Evolutionary conservation across 208 protist genomes (phyloP).

Genomic region (Phytomonas sp.): DNA sequence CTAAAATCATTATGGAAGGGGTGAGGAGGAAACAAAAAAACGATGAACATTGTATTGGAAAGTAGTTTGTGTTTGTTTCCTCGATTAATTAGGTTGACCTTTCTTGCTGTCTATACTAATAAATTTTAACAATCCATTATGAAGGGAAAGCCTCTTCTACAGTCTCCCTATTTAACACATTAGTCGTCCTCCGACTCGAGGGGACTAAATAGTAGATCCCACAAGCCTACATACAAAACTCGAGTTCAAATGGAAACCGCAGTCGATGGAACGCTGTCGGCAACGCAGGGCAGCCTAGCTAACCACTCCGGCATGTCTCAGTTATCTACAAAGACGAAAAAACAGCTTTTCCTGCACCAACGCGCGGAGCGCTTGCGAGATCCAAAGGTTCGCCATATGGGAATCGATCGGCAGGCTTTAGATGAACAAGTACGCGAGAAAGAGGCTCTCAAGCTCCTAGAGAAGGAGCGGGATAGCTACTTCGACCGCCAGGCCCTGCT

Average conservation of each 20-base stretch:
- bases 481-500: conserved; percentile 84
- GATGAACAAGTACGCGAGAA: conserved; percentile 90
- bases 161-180: background rate
- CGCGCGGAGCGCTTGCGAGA: conserved; percentile 85
- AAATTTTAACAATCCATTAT: background rate
- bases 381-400: conserved; percentile 87
- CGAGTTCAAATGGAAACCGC: background rate
- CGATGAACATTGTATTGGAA: background rate
- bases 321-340: conserved; percentile 39
- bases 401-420: conserved; percentile 85
- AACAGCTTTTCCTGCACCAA: conserved; percentile 80
- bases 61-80: background rate
- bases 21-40: conserved; percentile 3
- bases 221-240: background rate
- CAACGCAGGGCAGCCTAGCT: background rate
- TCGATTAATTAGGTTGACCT: conserved; percentile 9
- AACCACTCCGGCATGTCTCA: background rate
- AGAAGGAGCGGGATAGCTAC: conserved; percentile 83
- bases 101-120: background rate
- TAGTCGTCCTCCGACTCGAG: background rate
- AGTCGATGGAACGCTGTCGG: background rate
- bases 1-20: background rate
- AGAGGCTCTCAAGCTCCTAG: conserved; percentile 61
- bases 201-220: background rate
- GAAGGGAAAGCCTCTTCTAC: background rate